Evolutionary conservation across 768 basidiomycete species (phyloP).

Genomic region (Leccinum pellstonianum): DNA sequence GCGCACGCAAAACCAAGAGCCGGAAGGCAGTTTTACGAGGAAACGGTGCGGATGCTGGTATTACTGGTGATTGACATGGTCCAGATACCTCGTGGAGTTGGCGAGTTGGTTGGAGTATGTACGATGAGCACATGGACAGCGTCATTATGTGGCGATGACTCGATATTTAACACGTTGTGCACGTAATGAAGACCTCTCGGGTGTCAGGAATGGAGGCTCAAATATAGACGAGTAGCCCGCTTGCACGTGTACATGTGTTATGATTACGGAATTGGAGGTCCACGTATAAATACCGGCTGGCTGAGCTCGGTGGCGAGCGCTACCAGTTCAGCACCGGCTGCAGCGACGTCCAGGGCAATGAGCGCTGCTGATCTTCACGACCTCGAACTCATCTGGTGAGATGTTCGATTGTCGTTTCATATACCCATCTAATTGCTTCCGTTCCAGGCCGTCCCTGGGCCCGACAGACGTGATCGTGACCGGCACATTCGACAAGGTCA

Average conservation of each 20-base stretch:
- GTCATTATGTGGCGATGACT: background rate
- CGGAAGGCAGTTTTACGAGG: slow-evolving; percentile 35
- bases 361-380: slow-evolving; percentile 44
- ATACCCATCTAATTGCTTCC: slow-evolving; percentile 7
- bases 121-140: slow-evolving; percentile 1
- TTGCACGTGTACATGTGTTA: slow-evolving; percentile 21
- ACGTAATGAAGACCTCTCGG: slow-evolving; percentile 6
- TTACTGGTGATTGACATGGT: background rate
- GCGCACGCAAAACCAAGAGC: slow-evolving; percentile 34
- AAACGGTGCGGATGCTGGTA: slow-evolving; percentile 26
- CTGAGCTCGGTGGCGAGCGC: background rate
- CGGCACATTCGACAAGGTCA: slow-evolving; percentile 76
- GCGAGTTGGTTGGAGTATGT: slow-evolving; percentile 6
- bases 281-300: slow-evolving; percentile 24
- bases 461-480: slow-evolving; percentile 64
- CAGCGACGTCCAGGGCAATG: slow-evolving; percentile 28
- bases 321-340: slow-evolving; percentile 21
- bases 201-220: background rate
- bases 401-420: slow-evolving; percentile 8
- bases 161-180: slow-evolving; percentile 14
- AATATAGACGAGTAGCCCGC: background rate
- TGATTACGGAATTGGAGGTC: slow-evolving; percentile 22
- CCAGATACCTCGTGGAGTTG: slow-evolving; percentile 14
- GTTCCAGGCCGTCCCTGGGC: slow-evolving; percentile 55
- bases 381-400: slow-evolving; percentile 53